A percentile compares a stretch with the other conserved stretches of the same genome.
These are phyloP conservation scores for Kodamaea lidongshanica DNA, from an alignment of 805 yeast species.

Conservation along the genomic window DNA sequence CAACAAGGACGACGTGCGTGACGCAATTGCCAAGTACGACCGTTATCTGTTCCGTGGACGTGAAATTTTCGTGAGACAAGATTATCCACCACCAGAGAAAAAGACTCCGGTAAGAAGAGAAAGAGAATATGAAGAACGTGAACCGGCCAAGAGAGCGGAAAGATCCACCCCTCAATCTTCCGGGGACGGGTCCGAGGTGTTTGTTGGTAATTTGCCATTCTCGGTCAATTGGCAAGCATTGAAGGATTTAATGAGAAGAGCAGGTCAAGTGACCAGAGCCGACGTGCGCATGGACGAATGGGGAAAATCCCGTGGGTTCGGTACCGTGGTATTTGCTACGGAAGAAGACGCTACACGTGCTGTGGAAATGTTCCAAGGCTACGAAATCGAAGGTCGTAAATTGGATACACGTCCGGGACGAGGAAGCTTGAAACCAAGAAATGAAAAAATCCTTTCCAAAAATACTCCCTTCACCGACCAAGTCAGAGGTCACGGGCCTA, in stretches of 20 bases:
- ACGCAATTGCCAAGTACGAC: slow-evolving; percentile 66
- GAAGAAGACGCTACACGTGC: slow-evolving; percentile 69
- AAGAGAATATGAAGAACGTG: slow-evolving; percentile 21
- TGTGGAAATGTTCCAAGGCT: slow-evolving; percentile 61
- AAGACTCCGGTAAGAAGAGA: slow-evolving; percentile 14
- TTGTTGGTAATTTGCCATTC: slow-evolving; percentile 78
- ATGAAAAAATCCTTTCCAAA: slow-evolving; percentile 16
- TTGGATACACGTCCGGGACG: slow-evolving; percentile 75
- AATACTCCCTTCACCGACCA: slow-evolving; percentile 60
- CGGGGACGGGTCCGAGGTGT: slow-evolving; percentile 47
- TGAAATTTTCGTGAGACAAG: slow-evolving; percentile 83
- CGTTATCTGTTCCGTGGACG: slow-evolving; percentile 64
- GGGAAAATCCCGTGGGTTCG: slow-evolving; percentile 83
- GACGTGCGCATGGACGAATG: slow-evolving; percentile 61
- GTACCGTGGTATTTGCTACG: slow-evolving; percentile 66
- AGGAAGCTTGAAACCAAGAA: slow-evolving; percentile 11
- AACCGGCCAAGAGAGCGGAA: slow-evolving; percentile 12
- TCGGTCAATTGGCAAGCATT: slow-evolving; percentile 78
- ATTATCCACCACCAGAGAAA: slow-evolving; percentile 70
- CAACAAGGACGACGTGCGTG: slow-evolving; percentile 54
- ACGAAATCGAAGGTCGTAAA: slow-evolving; percentile 66
- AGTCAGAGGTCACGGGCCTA: slow-evolving; percentile 55
- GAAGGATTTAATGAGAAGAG: slow-evolving; percentile 73
- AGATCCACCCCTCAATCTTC: slow-evolving; percentile 24
- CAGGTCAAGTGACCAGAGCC: slow-evolving; percentile 76